Evolutionary conservation across 495 filamentous ascomycete genomes (phyloP), one percentile per base, ranked within the genome.

Genomic region (Aspergillus leporis): DNA sequence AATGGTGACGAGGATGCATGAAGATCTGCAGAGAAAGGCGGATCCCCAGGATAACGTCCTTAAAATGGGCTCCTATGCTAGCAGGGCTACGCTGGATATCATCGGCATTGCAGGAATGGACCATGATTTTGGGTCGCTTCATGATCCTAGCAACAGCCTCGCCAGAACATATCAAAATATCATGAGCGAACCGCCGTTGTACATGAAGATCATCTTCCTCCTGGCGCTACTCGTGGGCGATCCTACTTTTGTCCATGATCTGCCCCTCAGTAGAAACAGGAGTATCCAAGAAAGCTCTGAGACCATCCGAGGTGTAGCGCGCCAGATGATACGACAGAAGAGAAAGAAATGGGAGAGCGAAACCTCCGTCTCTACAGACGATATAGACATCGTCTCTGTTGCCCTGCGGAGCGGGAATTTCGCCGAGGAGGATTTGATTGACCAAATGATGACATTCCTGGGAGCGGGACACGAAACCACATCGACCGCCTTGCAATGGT

Each of bases 391-490:
- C 57, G 78, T 97, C 54, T 91, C 89, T 7, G 87, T 94, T 0
- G 92, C 93, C 21, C 71, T 96, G 23, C 81, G 89, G 56, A 89
- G 85, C 21, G 90, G 87, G 40, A 84, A 60, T 4, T 96, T 95
- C 69, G 81, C 78, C 28, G 90, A 93, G 51, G 89, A 92, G 32
- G 87, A 90, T 53, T 85, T 97, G 23, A 79, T 91, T 41, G 90
- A 97, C 68, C 93, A 97, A 68, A 82, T 94, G 69, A 96, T 97
- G 92, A 97, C 93, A 3, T 97, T 97, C 77, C 85, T 97, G 3
- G 89, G 87, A 0, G 93, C 93, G 0, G 93, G 93, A 18, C 93
- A 97, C 69, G 93, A 96, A 76, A 89, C 86, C 8, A 88, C 86
- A 8, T 77, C 86, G 2, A 74, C 82, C 5, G 78, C 84, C 12